Evolutionary conservation across 257 asterid species (phyloP).

Genomic region (Nicotiana obtusifolia): DNA sequence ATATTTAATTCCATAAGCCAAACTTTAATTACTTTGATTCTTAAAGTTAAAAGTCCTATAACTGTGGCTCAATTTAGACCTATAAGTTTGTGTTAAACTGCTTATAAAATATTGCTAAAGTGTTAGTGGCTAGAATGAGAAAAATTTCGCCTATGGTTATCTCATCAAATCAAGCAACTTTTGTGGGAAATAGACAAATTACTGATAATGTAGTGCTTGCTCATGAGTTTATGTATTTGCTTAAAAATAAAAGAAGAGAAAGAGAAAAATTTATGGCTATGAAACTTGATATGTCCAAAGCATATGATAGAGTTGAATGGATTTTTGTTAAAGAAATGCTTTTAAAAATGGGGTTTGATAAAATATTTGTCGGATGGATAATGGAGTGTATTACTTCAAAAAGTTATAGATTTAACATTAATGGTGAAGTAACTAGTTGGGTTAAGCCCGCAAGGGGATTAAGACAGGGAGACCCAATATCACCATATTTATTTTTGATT

Average conservation of each 20-base stretch:
- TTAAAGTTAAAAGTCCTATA: too few species aligned
- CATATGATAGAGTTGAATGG: too few species aligned
- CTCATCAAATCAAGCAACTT: neutral
- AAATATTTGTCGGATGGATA: neutral
- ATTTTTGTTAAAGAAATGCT: neutral
- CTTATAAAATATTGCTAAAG: too few species aligned
- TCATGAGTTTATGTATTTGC: neutral
- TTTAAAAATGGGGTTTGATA: neutral
- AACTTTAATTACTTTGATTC: too few species aligned
- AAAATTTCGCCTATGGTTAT: neutral
- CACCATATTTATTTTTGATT: neutral
- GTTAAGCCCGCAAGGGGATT: neutral
- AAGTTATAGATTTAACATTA: neutral
- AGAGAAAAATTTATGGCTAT: neutral
- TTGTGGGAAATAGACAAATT: neutral
- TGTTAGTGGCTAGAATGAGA: neutral
- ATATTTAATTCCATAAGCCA: too few species aligned
- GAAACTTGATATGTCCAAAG: neutral
- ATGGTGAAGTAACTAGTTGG: neutral
- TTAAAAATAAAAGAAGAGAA: neutral
- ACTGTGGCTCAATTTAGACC: too few species aligned
- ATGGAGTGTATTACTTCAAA: neutral
- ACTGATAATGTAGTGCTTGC: neutral
- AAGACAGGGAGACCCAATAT: too few species aligned
- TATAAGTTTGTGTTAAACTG: too few species aligned